Conservation (phyloP, 371 early-diverging fungal genomes). For the Amoeboaphelidium protococcarum region DNA sequence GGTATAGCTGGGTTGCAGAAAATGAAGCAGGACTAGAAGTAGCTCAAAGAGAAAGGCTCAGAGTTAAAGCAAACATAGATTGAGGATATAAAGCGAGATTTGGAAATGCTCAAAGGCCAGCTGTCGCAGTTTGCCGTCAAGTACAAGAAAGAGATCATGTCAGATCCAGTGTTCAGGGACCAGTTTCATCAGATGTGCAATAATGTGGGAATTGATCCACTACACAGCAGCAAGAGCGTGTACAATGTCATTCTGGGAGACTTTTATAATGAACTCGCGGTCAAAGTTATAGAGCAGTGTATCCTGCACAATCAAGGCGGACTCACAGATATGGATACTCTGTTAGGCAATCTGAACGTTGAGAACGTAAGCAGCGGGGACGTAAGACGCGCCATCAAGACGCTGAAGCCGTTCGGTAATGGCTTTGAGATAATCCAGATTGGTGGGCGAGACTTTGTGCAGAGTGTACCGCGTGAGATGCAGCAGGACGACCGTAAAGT, state of each 20-base stretch:
- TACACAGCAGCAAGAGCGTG: slow-evolving; percentile 77
- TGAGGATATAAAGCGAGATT: slow-evolving; percentile 30
- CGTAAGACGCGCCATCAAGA: slow-evolving; percentile 52
- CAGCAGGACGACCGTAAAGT: slow-evolving; percentile 45
- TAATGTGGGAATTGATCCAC: slow-evolving; percentile 77
- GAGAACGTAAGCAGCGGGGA: slow-evolving; percentile 29
- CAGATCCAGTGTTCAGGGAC: slow-evolving; percentile 56
- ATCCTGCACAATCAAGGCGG: slow-evolving; percentile 62
- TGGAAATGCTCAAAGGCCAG: slow-evolving; percentile 44
- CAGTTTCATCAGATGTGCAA: slow-evolving; percentile 82
- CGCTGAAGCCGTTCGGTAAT: slow-evolving; percentile 49
- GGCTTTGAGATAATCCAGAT: slow-evolving; percentile 53
- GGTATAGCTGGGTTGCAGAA: slow-evolving; percentile 3
- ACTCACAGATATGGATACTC: slow-evolving; percentile 48
- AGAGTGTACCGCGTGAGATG: slow-evolving; percentile 67
- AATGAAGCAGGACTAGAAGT: slow-evolving; percentile 5
- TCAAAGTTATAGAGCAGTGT: slow-evolving; percentile 72
- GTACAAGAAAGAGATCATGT: slow-evolving; percentile 61
- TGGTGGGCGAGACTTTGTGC: slow-evolving; percentile 48
- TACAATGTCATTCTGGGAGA: slow-evolving; percentile 83
- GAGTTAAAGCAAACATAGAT: slow-evolving; percentile 13
- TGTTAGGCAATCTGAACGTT: slow-evolving; percentile 29
- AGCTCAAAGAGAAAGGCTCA: slow-evolving; percentile 12
- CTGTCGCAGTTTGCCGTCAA: slow-evolving; percentile 58
- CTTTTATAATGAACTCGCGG: slow-evolving; percentile 82